Conservation (phyloP, 257 asterid genomes). For the Salvia splendens region DNA sequence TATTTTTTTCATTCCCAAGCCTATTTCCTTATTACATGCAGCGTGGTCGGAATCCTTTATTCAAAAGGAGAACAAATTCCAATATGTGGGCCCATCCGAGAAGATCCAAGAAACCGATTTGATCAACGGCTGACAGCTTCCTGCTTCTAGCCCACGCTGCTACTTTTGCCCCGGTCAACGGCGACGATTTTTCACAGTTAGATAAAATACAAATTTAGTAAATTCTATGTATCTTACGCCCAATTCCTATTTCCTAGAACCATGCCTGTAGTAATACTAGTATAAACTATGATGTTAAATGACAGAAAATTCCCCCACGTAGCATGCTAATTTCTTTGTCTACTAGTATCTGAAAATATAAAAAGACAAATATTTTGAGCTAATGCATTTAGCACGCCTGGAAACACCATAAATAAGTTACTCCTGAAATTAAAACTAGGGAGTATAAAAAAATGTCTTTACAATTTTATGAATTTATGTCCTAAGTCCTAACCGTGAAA, state of each 20-base stretch:
- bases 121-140: conserved; percentile 33
- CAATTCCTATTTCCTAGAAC: conserved; percentile 32
- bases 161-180: conserved; percentile 38
- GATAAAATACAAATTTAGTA: conserved; percentile 8
- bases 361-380: too few species aligned
- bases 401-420: too few species aligned
- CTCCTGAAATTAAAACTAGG: too few species aligned
- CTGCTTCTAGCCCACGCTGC: conserved; percentile 54
- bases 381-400: too few species aligned
- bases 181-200: conserved; percentile 46
- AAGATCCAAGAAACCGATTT: background rate
- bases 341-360: background rate
- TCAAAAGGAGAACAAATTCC: conserved; percentile 26
- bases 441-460: too few species aligned
- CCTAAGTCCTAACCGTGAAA: too few species aligned
- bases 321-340: background rate
- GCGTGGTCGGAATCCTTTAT: conserved; percentile 26
- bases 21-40: background rate
- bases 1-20: too few species aligned
- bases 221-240: conserved; percentile 44
- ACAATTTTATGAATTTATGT: background rate
- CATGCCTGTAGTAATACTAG: conserved; percentile 24
- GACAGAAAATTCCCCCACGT: conserved; percentile 22
- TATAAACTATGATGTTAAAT: background rate
- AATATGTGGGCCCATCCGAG: conserved; percentile 21